These are phyloP conservation scores for Tylopilus sp. DNA, from an alignment of 1,284 basidiomycete genomes.

Conservation along the genomic window DNA sequence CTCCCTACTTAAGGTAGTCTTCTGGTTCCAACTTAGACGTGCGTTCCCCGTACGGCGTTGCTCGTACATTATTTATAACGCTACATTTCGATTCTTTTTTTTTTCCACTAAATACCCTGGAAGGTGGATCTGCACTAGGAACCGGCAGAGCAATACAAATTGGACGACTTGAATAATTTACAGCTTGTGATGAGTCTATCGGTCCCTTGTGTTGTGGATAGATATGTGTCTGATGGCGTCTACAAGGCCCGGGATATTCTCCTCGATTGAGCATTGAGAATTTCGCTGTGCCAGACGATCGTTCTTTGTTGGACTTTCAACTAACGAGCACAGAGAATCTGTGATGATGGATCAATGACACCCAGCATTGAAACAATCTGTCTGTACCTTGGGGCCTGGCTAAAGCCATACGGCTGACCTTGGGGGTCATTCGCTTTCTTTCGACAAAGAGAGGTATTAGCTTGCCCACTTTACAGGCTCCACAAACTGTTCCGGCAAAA, in stretches of 20 bases:
- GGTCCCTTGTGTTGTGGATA: constrained; percentile 4
- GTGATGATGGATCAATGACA: not conserved
- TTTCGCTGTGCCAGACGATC: not conserved
- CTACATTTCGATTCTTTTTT: not conserved
- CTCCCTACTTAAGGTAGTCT: not conserved
- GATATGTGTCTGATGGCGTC: constrained; percentile 10
- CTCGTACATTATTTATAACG: not conserved
- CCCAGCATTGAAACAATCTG: not conserved
- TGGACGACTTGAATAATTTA: too few species aligned
- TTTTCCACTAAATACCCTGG: too few species aligned
- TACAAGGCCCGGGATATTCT: constrained; percentile 8
- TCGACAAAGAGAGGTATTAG: constrained; percentile 53
- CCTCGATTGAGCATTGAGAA: constrained; percentile 1
- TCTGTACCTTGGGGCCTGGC: constrained; percentile 44
- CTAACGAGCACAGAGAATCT: constrained; percentile 20
- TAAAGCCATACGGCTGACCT: constrained; percentile 46
- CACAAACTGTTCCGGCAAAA: constrained; percentile 38
- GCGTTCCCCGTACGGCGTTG: not conserved
- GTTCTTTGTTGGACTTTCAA: constrained; percentile 3
- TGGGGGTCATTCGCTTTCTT: constrained; percentile 38
- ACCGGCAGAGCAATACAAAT: not conserved
- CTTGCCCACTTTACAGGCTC: constrained; percentile 49
- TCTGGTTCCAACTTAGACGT: not conserved
- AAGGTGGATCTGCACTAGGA: not conserved
- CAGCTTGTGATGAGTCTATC: not conserved